Evolutionary conservation across 1,284 basidiomycete species (phyloP), one percentile per base, ranked within the genome.

Genomic region (Tranzscheliella williamsii): DNA sequence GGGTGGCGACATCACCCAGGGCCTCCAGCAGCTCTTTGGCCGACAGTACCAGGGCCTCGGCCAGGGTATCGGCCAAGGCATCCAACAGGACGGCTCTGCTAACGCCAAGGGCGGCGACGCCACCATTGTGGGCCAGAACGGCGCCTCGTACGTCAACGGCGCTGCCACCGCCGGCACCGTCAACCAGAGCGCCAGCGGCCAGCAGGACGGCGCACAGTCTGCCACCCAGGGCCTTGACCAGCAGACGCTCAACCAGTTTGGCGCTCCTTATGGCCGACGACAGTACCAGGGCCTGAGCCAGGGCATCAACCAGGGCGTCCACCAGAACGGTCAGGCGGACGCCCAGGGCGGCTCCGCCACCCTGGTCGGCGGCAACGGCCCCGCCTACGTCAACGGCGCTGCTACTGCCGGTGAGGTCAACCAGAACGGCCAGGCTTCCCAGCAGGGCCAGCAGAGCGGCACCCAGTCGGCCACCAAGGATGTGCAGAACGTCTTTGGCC

Each of bases 401-500:
- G 48, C 54, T 36, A 41, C 38, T 9, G 54, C 42, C 15, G 43
- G 48, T 17, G 31, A 35, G 30, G 47, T 57, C 26, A 46, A 31
- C 27, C 54, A 57, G 40, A 41, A 47, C 36, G 48, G 47, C 13
- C 38, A 45, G 32, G 43, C 47, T 43, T n/a, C 17, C 15, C 47
- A 57, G 48, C 35, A 57, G 42, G 48, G 31, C 24, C 42, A 46
- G 48, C 54, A 57, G 54, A 47, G 42, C 40, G 54, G 42, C 12
- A 51, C 54, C 13, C 54, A 57, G 48, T 36, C 29, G 35, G 40
- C 48, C 29, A 16, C 24, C 26, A 43, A 54, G 51, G 30, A 37
- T 18, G 24, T 48, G 17, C 16, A 47, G 31, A 54, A 54, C 51
- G 26, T 54, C 23, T 50, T 45, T 24, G 32, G 48, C 18, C 54